phyloP scores from a whole-genome alignment of 1,284 basidiomycete species.

The Moesziomyces antarcticus region DNA sequence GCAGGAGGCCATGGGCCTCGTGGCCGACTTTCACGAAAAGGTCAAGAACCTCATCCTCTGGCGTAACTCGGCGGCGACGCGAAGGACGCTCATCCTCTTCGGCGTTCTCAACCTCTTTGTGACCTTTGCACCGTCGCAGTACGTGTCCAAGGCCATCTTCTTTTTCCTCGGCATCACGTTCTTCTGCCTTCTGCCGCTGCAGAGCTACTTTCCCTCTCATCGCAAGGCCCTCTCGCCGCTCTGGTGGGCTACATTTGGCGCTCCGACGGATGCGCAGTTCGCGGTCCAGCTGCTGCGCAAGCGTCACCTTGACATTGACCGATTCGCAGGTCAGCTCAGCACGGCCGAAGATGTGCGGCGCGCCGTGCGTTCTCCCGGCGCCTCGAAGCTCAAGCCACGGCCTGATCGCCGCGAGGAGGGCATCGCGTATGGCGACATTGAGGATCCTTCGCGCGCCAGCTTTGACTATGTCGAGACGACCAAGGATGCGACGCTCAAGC shows the following conservation, averaged over 20 bases:
- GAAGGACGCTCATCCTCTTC: slow-evolving; percentile 56
- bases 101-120: slow-evolving; percentile 51
- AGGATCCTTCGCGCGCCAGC: slow-evolving; percentile 37
- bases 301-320: slow-evolving; percentile 50
- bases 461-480: slow-evolving; percentile 45
- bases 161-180: slow-evolving; percentile 62
- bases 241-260: slow-evolving; percentile 66
- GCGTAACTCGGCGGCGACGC: slow-evolving; percentile 61
- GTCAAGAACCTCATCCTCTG: slow-evolving; percentile 66
- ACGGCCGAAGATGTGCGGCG: slow-evolving; percentile 39
- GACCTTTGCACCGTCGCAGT: slow-evolving; percentile 55
- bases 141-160: slow-evolving; percentile 55
- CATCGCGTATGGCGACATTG: slow-evolving; percentile 41
- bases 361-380: slow-evolving; percentile 17
- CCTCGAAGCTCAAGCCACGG: slow-evolving; percentile 24
- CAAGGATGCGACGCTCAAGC: slow-evolving; percentile 45
- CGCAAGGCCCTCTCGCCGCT: slow-evolving; percentile 63
- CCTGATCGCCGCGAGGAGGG: slow-evolving; percentile 44
- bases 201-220: slow-evolving; percentile 66
- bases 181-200: slow-evolving; percentile 62
- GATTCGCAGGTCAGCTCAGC: slow-evolving; percentile 19
- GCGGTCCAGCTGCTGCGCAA: slow-evolving; percentile 63
- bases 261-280: slow-evolving; percentile 66
- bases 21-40: slow-evolving; percentile 67
- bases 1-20: slow-evolving; percentile 56